These are phyloP conservation scores for Ochromonas danica DNA, from an alignment of 108 stramenopile genomes.

Conservation along the genomic window DNA sequence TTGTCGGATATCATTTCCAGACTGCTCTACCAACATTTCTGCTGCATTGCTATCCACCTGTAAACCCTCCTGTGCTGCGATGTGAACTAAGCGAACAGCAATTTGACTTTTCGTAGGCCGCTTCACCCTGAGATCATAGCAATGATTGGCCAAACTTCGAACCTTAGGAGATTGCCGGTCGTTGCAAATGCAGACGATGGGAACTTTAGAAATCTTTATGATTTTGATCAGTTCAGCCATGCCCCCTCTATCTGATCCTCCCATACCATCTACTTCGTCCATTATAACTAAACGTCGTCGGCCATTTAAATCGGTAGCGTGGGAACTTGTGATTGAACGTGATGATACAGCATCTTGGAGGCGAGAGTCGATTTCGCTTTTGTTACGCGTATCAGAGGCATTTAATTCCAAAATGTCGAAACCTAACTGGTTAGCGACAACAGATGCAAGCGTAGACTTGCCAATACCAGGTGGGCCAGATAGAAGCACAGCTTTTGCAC, in stretches of 20 bases:
- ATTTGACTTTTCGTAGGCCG: conserved; percentile 75
- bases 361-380: conserved; percentile 65
- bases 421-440: conserved; percentile 74
- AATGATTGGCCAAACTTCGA: conserved; percentile 77
- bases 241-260: conserved; percentile 84
- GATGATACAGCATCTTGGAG: conserved; percentile 68
- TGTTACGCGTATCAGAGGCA: conserved; percentile 88
- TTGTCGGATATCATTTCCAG: conserved; percentile 93
- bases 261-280: conserved; percentile 99
- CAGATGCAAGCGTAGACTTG: conserved; percentile 78
- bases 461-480: conserved; percentile 97
- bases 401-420: conserved; percentile 91
- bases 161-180: conserved; percentile 87
- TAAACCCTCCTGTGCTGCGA: conserved; percentile 60
- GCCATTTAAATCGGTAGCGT: neutral
- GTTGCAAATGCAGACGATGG: conserved; percentile 98
- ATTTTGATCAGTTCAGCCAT: conserved; percentile 87
- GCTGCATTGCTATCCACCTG: conserved; percentile 75
- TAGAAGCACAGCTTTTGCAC: conserved; percentile 81
- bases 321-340: neutral
- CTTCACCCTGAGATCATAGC: conserved; percentile 79
- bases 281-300: conserved; percentile 77
- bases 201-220: conserved; percentile 87
- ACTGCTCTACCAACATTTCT: conserved; percentile 85
- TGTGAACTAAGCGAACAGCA: conserved; percentile 69